Evolutionary conservation across 1,284 basidiomycete species (phyloP).

Genomic region (Naganishia sp.): DNA sequence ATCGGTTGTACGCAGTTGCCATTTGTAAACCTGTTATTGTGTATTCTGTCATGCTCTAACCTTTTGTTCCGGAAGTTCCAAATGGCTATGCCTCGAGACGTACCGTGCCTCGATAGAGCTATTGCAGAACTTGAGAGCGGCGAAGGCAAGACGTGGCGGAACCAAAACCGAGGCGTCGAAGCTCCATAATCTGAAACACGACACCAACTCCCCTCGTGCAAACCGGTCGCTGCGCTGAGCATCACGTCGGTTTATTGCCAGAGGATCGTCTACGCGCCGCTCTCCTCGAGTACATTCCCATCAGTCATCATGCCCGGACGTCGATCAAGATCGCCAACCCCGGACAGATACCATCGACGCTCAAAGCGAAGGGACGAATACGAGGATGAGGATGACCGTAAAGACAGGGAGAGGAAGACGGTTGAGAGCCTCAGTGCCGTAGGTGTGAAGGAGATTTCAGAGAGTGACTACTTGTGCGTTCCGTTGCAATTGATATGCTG

Average conservation of each 20-base stretch:
- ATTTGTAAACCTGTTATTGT: not conserved
- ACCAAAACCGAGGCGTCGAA: not conserved
- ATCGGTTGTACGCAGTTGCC: constrained; percentile 10
- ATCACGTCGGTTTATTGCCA: too few species aligned
- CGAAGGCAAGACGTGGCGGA: not conserved
- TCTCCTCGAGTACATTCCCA: not conserved
- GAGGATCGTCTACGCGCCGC: too few species aligned
- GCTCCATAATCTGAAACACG: constrained; percentile 9
- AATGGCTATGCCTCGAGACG: not conserved
- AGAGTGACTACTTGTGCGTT: constrained; percentile 53
- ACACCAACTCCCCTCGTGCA: not conserved
- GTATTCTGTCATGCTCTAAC: not conserved
- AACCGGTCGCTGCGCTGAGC: too few species aligned
- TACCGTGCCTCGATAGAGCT: not conserved
- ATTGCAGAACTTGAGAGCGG: not conserved
- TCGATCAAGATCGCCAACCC: constrained; percentile 18
- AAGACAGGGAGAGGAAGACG: constrained; percentile 38
- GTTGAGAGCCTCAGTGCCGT: constrained; percentile 43
- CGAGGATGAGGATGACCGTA: constrained; percentile 16
- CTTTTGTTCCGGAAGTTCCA: not conserved
- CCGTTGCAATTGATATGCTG: too few species aligned
- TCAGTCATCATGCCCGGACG: constrained; percentile 13
- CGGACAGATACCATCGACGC: constrained; percentile 11
- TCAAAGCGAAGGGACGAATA: constrained; percentile 26
- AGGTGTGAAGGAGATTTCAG: constrained; percentile 45